Conservation (phyloP, 2,329 filamentous ascomycete genomes). For the Ophiocordyceps camponoti-saundersi region DNA sequence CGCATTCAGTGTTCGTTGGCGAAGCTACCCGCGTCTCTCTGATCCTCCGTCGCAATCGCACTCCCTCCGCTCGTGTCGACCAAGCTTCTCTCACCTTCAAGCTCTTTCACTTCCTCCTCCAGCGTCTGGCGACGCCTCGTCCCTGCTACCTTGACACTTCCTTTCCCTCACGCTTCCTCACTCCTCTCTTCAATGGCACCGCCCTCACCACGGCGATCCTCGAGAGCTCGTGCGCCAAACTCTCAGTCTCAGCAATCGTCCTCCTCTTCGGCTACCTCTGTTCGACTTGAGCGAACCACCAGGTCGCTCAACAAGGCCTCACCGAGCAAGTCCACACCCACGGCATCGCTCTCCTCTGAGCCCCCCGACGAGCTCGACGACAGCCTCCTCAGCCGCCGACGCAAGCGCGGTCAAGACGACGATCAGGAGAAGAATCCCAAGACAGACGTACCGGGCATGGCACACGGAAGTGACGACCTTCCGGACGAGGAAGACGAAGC, state of each 20-base stretch:
- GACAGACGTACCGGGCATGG: constrained; percentile 30
- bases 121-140: constrained; percentile 9
- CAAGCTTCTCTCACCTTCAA: constrained; percentile 4
- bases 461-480: constrained; percentile 50
- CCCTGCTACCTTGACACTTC: neutral
- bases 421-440: constrained; percentile 30
- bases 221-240: constrained; percentile 71
- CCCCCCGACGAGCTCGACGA: constrained; percentile 52
- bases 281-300: constrained; percentile 57
- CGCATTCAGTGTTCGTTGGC: constrained; percentile 2
- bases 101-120: constrained; percentile 2
- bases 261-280: constrained; percentile 63
- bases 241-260: constrained; percentile 62
- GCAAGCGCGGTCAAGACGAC: constrained; percentile 57
- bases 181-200: constrained; percentile 34
- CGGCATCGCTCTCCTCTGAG: constrained; percentile 55
- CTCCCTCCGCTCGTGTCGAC: neutral
- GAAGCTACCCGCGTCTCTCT: constrained; percentile 1
- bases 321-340: constrained; percentile 62
- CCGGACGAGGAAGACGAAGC: constrained; percentile 76
- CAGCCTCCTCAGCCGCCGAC: constrained; percentile 56
- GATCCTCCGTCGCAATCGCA: constrained; percentile 5
- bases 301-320: constrained; percentile 55
- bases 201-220: constrained; percentile 68
- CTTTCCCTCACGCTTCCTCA: constrained; percentile 7